Conservation (phyloP, 1,284 basidiomycete species). For the Mrakiaceae sp. region DNA sequence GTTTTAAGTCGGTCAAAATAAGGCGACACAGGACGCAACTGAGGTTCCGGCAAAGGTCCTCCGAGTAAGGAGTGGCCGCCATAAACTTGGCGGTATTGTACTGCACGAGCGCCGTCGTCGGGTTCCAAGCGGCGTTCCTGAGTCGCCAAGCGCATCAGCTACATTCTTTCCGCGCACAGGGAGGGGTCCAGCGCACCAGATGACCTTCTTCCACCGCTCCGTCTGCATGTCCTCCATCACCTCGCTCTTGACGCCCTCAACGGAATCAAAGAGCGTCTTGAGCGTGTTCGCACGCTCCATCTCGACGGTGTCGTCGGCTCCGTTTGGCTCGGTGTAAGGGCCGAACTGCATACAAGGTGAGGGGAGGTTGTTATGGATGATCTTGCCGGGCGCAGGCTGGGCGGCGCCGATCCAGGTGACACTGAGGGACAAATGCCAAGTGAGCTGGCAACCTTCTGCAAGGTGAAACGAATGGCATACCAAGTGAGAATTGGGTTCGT, state of each 20-base stretch:
- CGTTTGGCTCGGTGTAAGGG: background rate
- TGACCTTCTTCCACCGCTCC: constrained; percentile 41
- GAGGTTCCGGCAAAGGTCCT: constrained; percentile 14
- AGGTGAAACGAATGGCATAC: no score
- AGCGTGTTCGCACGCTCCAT: constrained; percentile 2
- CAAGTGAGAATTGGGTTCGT: constrained; percentile 14
- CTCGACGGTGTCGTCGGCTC: background rate
- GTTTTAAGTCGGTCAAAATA: no score
- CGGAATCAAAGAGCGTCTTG: constrained; percentile 1
- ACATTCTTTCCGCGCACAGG: background rate
- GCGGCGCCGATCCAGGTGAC: constrained; percentile 18
- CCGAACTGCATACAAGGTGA: constrained; percentile 16
- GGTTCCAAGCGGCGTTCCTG: constrained; percentile 30
- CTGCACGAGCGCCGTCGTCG: constrained; percentile 14
- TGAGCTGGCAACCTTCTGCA: no score
- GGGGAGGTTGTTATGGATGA: constrained; percentile 16
- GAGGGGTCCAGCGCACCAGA: constrained; percentile 24
- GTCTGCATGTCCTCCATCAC: constrained; percentile 38
- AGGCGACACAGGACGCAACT: background rate
- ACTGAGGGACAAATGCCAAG: background rate
- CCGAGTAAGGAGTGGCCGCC: constrained; percentile 10
- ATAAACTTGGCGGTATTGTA: constrained; percentile 13
- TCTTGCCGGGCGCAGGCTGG: background rate
- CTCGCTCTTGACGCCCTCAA: constrained; percentile 5
- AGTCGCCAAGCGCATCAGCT: background rate